Evolutionary conservation across 345 rosid genomes (phyloP).

Genomic region (Noccaea bulbosa): DNA sequence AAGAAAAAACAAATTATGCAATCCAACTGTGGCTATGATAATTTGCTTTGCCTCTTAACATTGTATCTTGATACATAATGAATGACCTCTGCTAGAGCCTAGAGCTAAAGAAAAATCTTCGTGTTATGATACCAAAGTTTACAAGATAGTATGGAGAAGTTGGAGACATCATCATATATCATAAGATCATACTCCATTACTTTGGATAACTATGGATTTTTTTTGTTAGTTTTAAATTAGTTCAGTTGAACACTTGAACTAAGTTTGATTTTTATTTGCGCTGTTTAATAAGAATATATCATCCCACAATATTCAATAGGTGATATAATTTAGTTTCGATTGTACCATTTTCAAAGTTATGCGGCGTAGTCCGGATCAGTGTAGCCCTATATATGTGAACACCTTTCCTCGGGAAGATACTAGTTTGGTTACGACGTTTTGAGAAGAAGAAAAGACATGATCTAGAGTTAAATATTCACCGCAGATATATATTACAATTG

Average conservation of each 20-base stretch:
- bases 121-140: no score
- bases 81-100: no score
- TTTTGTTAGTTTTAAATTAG: not conserved
- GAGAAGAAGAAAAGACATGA: not conserved
- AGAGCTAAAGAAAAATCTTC: no score
- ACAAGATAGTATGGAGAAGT: no score
- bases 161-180: no score
- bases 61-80: no score
- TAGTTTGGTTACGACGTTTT: constrained; percentile 9
- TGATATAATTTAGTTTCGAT: not conserved
- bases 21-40: no score
- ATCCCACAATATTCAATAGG: not conserved
- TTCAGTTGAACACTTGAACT: not conserved
- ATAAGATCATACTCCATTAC: no score
- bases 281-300: not conserved
- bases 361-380: not conserved
- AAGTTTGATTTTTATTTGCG: not conserved
- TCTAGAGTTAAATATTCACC: constrained; percentile 1
- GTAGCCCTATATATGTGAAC: not conserved
- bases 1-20: no score
- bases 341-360: not conserved
- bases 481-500: not conserved
- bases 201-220: no score
- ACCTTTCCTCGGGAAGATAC: constrained; percentile 13
- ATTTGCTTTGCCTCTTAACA: no score